These are phyloP conservation scores for Globisporangium radiosum DNA, from an alignment of 352 stramenopile species.

Conservation along the genomic window DNA sequence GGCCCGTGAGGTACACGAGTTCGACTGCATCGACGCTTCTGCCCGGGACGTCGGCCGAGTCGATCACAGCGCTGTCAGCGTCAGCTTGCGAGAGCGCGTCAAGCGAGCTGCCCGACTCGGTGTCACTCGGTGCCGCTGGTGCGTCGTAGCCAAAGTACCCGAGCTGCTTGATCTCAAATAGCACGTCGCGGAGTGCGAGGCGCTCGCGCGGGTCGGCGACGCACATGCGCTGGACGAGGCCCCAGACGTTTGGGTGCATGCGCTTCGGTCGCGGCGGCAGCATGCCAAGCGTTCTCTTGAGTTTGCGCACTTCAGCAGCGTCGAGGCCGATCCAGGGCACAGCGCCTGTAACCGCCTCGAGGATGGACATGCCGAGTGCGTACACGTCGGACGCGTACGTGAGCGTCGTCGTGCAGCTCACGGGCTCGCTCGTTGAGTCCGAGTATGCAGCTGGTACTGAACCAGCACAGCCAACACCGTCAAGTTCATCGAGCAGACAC, in stretches of 20 bases:
- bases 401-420: constrained; percentile 14
- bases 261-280: constrained; percentile 42
- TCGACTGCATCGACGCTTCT: not conserved
- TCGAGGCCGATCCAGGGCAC: constrained; percentile 44
- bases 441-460: constrained; percentile 1
- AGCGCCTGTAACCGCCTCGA: constrained; percentile 48
- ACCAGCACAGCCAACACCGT: constrained; percentile 9
- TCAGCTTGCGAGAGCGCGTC: not conserved
- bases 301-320: constrained; percentile 34
- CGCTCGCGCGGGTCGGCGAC: constrained; percentile 32
- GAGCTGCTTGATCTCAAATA: constrained; percentile 36
- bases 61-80: not conserved
- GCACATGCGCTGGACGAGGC: constrained; percentile 63
- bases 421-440: constrained; percentile 10
- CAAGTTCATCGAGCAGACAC: constrained; percentile 34
- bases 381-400: constrained; percentile 58
- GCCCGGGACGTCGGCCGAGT: not conserved
- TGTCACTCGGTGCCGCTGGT: constrained; percentile 4
- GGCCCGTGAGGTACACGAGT: constrained; percentile 1
- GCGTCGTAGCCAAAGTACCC: constrained; percentile 27
- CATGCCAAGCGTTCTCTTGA: constrained; percentile 45
- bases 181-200: constrained; percentile 42
- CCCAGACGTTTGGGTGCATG: constrained; percentile 39
- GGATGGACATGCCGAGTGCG: constrained; percentile 75
- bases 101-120: too few relatives aligned